phyloP scores from a whole-genome alignment of 352 stramenopile genomes.

The Lagenidium sp. region DNA sequence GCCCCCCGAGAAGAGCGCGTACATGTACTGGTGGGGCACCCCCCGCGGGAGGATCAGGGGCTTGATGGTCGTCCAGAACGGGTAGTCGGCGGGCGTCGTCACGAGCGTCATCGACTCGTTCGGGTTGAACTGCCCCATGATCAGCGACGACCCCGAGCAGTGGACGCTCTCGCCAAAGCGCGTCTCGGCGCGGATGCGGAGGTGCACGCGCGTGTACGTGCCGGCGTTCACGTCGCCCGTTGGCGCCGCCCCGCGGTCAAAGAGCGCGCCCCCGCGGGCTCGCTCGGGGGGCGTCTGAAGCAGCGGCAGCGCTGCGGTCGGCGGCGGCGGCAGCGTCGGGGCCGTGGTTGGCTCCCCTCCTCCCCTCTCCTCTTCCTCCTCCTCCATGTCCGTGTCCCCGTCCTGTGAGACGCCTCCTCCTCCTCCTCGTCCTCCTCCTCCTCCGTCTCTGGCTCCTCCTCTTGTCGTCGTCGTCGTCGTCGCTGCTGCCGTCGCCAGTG shows the following conservation, averaged over 20 bases:
- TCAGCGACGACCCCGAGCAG: constrained; percentile 71
- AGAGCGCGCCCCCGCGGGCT: too few relatives aligned
- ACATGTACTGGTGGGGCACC: constrained; percentile 87
- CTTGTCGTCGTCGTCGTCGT: neutral
- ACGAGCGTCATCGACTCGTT: constrained; percentile 91
- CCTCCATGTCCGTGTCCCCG: too few relatives aligned
- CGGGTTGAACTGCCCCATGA: constrained; percentile 85
- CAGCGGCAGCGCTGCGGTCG: constrained; percentile 8
- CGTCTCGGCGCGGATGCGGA: constrained; percentile 56
- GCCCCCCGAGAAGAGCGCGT: constrained; percentile 81
- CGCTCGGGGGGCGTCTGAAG: too few relatives aligned
- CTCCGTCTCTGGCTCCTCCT: neutral
- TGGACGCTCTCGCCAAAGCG: constrained; percentile 72
- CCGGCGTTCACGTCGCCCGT: constrained; percentile 69
- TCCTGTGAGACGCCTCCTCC: too few relatives aligned
- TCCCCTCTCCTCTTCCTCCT: too few relatives aligned
- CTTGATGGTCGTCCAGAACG: constrained; percentile 91
- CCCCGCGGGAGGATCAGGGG: constrained; percentile 89
- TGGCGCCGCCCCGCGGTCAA: constrained; percentile 3
- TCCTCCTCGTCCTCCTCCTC: neutral
- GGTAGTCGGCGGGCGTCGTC: constrained; percentile 94
- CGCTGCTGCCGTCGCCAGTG: too few relatives aligned
- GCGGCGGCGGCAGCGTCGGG: constrained; percentile 12
- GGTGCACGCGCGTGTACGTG: constrained; percentile 75
- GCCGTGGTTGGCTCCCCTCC: too few relatives aligned